phyloP scores from a whole-genome alignment of 2,329 filamentous ascomycete genomes.

The Botrytis fabae region DNA sequence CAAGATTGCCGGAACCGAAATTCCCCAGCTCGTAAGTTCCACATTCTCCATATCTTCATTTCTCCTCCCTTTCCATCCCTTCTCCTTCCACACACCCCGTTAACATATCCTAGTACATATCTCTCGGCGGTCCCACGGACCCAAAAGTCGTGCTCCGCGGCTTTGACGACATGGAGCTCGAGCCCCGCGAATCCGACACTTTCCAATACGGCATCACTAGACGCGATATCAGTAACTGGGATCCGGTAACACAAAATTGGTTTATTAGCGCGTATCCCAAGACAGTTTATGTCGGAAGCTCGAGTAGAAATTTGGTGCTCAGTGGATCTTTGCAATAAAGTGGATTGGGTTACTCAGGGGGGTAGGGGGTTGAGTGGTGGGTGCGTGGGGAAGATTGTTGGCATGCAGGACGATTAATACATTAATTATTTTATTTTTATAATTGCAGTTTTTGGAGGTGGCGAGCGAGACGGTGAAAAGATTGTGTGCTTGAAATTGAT shows the following conservation, averaged over 20 bases:
- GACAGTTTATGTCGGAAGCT: conserved; percentile 39
- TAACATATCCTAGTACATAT: conserved; percentile 59
- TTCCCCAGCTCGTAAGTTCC: conserved; percentile 51
- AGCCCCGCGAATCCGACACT: conserved; percentile 61
- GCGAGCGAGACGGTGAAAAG: not conserved
- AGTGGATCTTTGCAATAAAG: conserved; percentile 45
- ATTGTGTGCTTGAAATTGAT: not conserved
- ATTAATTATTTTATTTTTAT: not conserved
- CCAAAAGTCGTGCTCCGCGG: conserved; percentile 67
- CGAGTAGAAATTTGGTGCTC: conserved; percentile 33
- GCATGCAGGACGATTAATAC: too few species aligned
- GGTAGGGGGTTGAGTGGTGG: not conserved
- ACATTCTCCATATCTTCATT: not conserved
- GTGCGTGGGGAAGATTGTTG: too few species aligned
- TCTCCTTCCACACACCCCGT: conserved; percentile 32
- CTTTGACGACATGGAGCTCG: conserved; percentile 76
- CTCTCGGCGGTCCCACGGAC: conserved; percentile 75
- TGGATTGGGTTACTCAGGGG: too few species aligned
- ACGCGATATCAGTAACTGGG: conserved; percentile 87
- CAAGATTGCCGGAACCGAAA: conserved; percentile 52
- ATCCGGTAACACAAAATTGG: conserved; percentile 77
- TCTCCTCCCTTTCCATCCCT: conserved; percentile 5
- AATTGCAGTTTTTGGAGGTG: rapidly evolving
- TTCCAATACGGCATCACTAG: conserved; percentile 73
- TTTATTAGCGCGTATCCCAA: conserved; percentile 46